These are phyloP conservation scores for Byssothecium circinans DNA, from an alignment of 2,329 filamentous ascomycete species.

Conservation along the genomic window DNA sequence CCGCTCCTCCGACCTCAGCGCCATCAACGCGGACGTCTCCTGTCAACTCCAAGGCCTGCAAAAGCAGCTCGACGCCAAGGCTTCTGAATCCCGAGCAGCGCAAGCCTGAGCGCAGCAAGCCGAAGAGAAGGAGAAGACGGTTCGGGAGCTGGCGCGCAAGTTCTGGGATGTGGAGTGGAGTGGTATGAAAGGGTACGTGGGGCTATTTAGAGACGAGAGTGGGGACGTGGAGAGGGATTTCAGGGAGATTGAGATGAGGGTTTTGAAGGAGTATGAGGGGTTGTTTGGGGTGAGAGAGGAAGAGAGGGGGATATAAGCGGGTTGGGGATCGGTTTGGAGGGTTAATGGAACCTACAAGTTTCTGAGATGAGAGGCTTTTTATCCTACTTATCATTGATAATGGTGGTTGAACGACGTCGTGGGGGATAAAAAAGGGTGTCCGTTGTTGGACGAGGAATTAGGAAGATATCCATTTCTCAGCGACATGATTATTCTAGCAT, in stretches of 20 bases:
- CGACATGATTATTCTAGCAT: too few species aligned
- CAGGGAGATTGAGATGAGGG: constrained; percentile 2
- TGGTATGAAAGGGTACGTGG: constrained; percentile 5
- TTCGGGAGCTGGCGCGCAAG: neutral
- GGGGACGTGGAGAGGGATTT: constrained; percentile 1
- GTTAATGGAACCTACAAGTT: too few species aligned
- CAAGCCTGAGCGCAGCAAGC: neutral
- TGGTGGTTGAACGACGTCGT: too few species aligned
- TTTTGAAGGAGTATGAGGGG: constrained; percentile 2
- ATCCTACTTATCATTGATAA: too few species aligned
- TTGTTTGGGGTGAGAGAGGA: neutral
- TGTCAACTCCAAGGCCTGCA: neutral
- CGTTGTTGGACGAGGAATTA: too few species aligned
- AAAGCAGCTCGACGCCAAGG: neutral
- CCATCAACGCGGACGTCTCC: neutral
- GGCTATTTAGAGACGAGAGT: neutral
- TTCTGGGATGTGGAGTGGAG: constrained; percentile 6
- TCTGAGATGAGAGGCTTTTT: too few species aligned
- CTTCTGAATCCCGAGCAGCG: neutral
- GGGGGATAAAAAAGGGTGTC: too few species aligned
- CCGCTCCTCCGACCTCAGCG: neutral
- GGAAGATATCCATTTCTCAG: too few species aligned
- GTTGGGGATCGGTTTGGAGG: neutral
- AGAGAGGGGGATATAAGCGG: neutral
- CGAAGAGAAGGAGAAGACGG: neutral